Base-by-base conservation (phyloP, 2,329 filamentous ascomycete species). In the Ceratocystiopsis minuta region DNA sequence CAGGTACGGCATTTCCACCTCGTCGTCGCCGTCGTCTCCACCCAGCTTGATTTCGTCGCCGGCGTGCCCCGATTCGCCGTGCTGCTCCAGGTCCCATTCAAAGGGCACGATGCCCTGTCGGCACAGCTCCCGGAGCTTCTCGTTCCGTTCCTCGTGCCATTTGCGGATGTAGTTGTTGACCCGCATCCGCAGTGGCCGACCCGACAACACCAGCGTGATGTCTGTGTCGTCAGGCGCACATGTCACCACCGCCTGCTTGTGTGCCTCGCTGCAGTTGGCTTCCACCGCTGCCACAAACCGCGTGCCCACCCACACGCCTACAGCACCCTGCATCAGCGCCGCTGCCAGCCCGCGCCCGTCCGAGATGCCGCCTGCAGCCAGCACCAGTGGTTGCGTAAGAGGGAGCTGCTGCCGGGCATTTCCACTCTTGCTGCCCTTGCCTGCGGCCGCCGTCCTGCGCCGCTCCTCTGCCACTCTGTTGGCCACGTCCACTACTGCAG, bases 291-390 rank as follows among this genome's bases (percentile, higher is more conserved):
- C 87, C 15, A 95, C 84, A 59, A 95, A 95, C 16, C 88, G 68
- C 46, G 88, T 95, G 24, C 88, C 88, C 1, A 96, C 87, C 88
- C 88, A 96, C 2, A 92, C 88, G 12, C 83, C 88, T 4, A 71
- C 68, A 1, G 87, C 88, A 15, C 88, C 88, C 54, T 90, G 80
- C 76, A 92, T 88, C 57, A 96, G 63, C 46, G 76, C 78, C 44
- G 76, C 76, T 0, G 88, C 88, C 43, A 96, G 64, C 41, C 79
- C 78, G 15, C 85, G 70, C 1, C 88, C 88, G 54, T 90, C 81
- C 53, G 74, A 78, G 36, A 96, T 80, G 0, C 88, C 88, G 5
- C 88, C 88, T 0, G 88, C 88, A 0, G 88, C 88, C 15, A 95
- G 76, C 1, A 95, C 87, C 51, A 92, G 65, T 5, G 84, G 81